These are phyloP conservation scores for Macrotyloma uniflorum DNA, from an alignment of 306 rosid species.

Conservation along the genomic window DNA sequence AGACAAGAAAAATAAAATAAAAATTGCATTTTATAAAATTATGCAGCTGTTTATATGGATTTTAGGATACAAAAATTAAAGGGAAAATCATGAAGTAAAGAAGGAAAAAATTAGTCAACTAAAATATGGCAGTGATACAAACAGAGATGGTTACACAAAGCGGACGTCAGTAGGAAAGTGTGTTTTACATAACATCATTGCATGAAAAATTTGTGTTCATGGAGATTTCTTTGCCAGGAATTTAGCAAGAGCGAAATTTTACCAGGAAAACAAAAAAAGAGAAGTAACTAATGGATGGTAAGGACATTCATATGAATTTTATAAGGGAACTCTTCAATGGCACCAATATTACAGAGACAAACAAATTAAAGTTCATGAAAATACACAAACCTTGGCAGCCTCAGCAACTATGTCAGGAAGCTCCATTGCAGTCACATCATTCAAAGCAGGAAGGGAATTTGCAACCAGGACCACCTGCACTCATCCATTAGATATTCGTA, in stretches of 20 bases:
- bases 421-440: conserved; percentile 86
- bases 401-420: conserved; percentile 86
- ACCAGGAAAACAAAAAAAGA: neutral
- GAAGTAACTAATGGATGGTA: neutral
- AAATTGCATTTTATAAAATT: neutral
- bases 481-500: conserved; percentile 14
- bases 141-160: neutral
- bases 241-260: neutral
- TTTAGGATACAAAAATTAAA: neutral
- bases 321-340: neutral
- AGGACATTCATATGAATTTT: conserved; percentile 11
- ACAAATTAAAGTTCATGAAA: neutral
- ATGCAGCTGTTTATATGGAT: conserved; percentile 3
- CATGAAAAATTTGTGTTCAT: conserved; percentile 7
- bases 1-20: neutral
- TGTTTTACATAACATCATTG: neutral
- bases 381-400: conserved; percentile 77
- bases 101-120: neutral
- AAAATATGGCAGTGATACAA: neutral
- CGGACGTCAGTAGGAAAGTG: neutral
- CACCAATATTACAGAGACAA: neutral
- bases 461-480: conserved; percentile 87
- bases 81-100: conserved; percentile 13
- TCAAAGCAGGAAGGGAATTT: conserved; percentile 84
- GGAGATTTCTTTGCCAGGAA: neutral